phyloP scores from a whole-genome alignment of 306 rosid species.

The Ammopiptanthus mongolicus region DNA sequence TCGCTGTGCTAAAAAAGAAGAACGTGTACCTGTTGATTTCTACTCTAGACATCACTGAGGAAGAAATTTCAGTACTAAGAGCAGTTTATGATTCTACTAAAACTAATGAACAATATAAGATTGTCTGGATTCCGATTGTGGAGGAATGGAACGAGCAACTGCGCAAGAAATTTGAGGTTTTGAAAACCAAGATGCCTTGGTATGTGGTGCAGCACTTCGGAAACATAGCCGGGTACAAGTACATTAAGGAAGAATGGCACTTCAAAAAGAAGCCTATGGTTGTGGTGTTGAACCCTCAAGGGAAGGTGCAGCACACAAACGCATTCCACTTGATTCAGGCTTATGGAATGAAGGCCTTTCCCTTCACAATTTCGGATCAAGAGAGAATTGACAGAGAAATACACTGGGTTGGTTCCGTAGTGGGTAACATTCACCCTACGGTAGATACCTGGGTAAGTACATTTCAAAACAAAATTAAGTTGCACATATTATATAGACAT shows the following conservation, averaged over 20 bases:
- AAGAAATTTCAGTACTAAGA: constrained; percentile 31
- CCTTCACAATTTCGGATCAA: constrained; percentile 17
- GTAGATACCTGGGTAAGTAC: constrained; percentile 33
- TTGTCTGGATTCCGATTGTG: constrained; percentile 69
- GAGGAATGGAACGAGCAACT: constrained; percentile 45
- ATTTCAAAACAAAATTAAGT: background rate
- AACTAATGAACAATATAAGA: constrained; percentile 28
- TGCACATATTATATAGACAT: no score
- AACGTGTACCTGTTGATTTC: constrained; percentile 46
- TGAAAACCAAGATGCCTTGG: constrained; percentile 56
- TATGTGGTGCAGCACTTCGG: constrained; percentile 25
- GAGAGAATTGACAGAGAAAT: background rate
- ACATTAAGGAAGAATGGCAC: constrained; percentile 56
- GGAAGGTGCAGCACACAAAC: constrained; percentile 40
- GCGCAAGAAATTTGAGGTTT: constrained; percentile 43
- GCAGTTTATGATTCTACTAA: constrained; percentile 36
- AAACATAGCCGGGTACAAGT: constrained; percentile 38
- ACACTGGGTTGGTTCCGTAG: constrained; percentile 28
- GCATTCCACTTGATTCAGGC: constrained; percentile 49
- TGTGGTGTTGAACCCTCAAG: constrained; percentile 51
- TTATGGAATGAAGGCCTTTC: constrained; percentile 52
- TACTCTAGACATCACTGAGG: constrained; percentile 40
- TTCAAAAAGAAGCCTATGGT: constrained; percentile 47
- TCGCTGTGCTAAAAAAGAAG: constrained; percentile 37
- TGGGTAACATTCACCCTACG: background rate